Evolutionary conservation across 257 asterid genomes (phyloP), one percentile per base, ranked within the genome.

Genomic region (Gentiana straminea): DNA sequence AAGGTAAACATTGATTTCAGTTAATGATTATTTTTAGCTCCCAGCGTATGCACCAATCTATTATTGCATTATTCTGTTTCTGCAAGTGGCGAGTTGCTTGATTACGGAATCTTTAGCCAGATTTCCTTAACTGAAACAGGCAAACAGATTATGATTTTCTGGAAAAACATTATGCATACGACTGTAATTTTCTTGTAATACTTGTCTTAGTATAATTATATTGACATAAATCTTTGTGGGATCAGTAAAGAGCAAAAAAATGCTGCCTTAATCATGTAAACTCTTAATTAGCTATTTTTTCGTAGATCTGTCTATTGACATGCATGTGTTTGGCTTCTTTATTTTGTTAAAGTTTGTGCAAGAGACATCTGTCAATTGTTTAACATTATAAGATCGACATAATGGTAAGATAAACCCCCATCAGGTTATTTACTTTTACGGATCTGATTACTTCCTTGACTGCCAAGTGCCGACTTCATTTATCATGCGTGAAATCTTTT

Each of bases 1-100:
- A 91, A 86, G 96, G 98, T 91, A 78, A 47, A 49, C 57, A 50
- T 38, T 32, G 32, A 13, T 11, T 38, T 38, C 5, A 55, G 35
- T 47, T 2, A 8, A n/a, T 55, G 57, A 41, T 0, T 4, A 4
- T 41, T 5, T 41, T 2, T 10, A 41, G 46, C 9, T 10, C 9
- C 46, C 46, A 41, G 46, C 46, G 9, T 24, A 41, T 41, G 46
- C 46, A 41, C 7, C 46, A 41, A 41, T 41, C 24, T 24, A 24
- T 24, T 24, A 41, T 2, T 41, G 46, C 46, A 10, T 41, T 41
- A 10, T 5, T 7, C 46, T 41, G 7, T 41, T 5, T 41, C 46
- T 41, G 45, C 45, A 2, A 5, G 9, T 41, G 32, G 4, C 6
- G 54, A 43, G 43, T 46, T 47, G 34, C 54, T 13, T 33, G 24